Evolutionary conservation across 2,329 filamentous ascomycete species (phyloP), one percentile per base, ranked within the genome.

Genomic region (Xylaria sp.): DNA sequence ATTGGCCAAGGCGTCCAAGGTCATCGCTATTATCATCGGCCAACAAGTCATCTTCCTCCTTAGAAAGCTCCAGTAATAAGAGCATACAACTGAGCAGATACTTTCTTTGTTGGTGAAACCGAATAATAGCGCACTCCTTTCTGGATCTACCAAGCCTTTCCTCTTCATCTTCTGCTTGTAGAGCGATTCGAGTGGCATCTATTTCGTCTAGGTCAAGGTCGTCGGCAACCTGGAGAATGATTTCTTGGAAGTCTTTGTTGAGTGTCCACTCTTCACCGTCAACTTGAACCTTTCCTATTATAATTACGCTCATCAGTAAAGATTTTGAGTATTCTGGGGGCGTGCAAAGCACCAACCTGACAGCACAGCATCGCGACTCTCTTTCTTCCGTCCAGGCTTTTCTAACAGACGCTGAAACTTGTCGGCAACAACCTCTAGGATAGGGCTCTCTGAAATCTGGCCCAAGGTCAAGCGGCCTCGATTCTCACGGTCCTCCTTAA

Each of bases 191-290:
- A 10, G 93, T 92, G 20, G 95, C 91, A 73, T 96, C 88, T 64
- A 97, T 78, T 79, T 99, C 96, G 80, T 99, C 94, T 59, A 99
- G 84, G 74, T 97, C 90, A 68, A 97, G 84, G 72, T 93, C 92
- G 78, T 98, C 94, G 62, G 95, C 92, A 42, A 99, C 84, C 73
- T 93, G 88, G 36, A 97, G 84, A 27, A 90, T 88, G 72, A 91
- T 89, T 78, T 97, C 91, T 76, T 95, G 89, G 79, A 99, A 98
- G 69, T 93, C 90, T 63, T 92, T 87, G 79, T 97, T 97, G 81
- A 99, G 84, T 25, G 86, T 83, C 79, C 93, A 98, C 74, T 94
- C 88, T 38, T 88, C 86, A 69, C 89, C 90, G 72, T 87, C 87
- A 65, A 97, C 81, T 38, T 83, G 88, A 72, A 98, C 84, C 77